Evolutionary conservation across 2,329 filamentous ascomycete species (phyloP), one percentile per base, ranked within the genome.

Genomic region (Geosmithia morbida): DNA sequence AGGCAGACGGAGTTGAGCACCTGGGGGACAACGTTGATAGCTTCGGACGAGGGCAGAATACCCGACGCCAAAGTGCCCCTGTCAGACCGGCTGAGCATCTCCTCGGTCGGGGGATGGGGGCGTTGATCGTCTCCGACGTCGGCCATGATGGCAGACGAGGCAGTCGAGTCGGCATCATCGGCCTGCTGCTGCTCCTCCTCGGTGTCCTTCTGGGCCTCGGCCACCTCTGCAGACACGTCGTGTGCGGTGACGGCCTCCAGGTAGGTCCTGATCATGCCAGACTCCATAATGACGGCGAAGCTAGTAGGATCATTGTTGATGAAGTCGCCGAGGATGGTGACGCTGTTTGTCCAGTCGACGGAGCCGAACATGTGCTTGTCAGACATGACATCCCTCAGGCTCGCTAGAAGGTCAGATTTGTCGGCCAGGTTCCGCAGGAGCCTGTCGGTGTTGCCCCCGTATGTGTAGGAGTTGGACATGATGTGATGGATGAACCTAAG

Each of bases 231-330:
- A 19, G 22, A 56, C 5, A 79, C 59, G 5, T 66, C 57, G 22
- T 66, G 67, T 4, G 75, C 72, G 1, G 80, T 94, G 47, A 97
- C 77, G 3, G 89, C 81, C 61, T 90, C 83, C 14, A 99, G 72
- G 49, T 96, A 84, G 46, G 81, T 86, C 59, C 84, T 84, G 57
- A 92, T 89, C 55, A 98, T 75, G 19, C 88, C 88, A 46, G 92
- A 90, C 65, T 99, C 92, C 14, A 87, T 87, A 53, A 99, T 92
- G 20, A 95, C 87, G 26, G 87, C 84, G 61, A 95, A 98, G 62
- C 92, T 98, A 1, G 92, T 98, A 0, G 92, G 92, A 58, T 98
- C 92, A 59, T 97, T 96, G 65, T 99, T 94, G 56, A 99, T 94
- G 63, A 98, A 98, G 56, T 87, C 90, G 59, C 87, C 92, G 46